Evolutionary conservation across 495 filamentous ascomycete species (phyloP).

Genomic region (Penicillium samsonianum): DNA sequence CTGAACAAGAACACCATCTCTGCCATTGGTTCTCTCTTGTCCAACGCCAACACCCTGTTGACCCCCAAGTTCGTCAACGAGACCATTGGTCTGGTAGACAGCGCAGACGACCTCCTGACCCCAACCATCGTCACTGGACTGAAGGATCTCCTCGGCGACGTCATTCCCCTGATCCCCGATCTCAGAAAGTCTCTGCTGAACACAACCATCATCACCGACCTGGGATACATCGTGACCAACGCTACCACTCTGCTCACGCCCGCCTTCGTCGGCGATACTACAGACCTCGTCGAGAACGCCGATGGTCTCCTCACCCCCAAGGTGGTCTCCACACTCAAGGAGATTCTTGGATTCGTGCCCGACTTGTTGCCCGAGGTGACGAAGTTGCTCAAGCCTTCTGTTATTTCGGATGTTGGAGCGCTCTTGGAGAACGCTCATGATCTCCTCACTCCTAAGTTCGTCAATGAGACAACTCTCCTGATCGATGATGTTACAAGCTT

Average conservation of each 20-base stretch:
- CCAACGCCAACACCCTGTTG: slow-evolving; percentile 44
- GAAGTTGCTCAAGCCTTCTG: slow-evolving; percentile 36
- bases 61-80: slow-evolving; percentile 42
- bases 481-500: slow-evolving; percentile 31
- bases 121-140: slow-evolving; percentile 28
- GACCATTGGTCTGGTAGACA: slow-evolving; percentile 39
- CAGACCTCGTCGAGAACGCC: slow-evolving; percentile 37
- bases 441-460: slow-evolving; percentile 43
- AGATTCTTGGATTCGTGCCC: slow-evolving; percentile 31
- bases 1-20: slow-evolving; percentile 22
- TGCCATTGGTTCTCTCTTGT: slow-evolving; percentile 37
- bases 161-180: slow-evolving; percentile 32
- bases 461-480: slow-evolving; percentile 36
- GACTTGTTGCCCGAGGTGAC: slow-evolving; percentile 31
- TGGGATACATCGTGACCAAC: slow-evolving; percentile 41
- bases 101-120: slow-evolving; percentile 44
- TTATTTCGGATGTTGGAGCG: slow-evolving; percentile 38
- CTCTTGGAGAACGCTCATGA: slow-evolving; percentile 47
- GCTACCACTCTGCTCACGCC: slow-evolving; percentile 39
- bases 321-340: slow-evolving; percentile 39
- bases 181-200: slow-evolving; percentile 36
- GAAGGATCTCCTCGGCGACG: slow-evolving; percentile 34
- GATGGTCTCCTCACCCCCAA: slow-evolving; percentile 37
- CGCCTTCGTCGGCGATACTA: slow-evolving; percentile 34
- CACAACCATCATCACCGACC: slow-evolving; percentile 33